Evolutionary conservation across 352 stramenopile genomes (phyloP), one percentile per base, ranked within the genome.

Genomic region (Phytophthora agathidicida): DNA sequence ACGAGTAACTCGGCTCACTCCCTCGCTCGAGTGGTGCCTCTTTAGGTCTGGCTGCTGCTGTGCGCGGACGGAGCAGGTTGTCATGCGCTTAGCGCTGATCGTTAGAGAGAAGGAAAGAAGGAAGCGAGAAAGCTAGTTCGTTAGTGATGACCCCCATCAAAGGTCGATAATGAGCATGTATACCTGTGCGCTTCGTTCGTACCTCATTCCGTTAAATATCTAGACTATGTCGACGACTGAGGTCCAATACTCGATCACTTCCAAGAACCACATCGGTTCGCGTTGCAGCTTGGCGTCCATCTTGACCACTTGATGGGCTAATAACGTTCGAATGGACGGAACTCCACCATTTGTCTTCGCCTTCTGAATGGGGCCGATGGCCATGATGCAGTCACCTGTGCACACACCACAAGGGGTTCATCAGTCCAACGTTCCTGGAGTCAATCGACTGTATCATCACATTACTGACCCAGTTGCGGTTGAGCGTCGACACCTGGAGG

Each of bases 241-340:
- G 3, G 54, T 74, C 81, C 81, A 89, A 55, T 89, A 91, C 56
- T 91, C 81, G 41, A 86, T 71, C 35, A 91, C 81, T 53, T 91
- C 81, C 3, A 89, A 62, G 46, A 83, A 84, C 81, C 81, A 91
- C 42, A 85, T 65, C 2, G 77, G n/a, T 44, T 91, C 81, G 17
- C 81, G 73, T 44, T 88, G 78, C 36, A 68, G 23, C 39, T 89
- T 89, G 37, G 59, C 55, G 36, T 80, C 68, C 8, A 91, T 66
- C 6, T 68, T 71, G 28, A 91, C 71, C 22, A 89, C 52, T 33
- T 91, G 81, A 49, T 91, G 81, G 3, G 81, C 81, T 42, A 87
- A 36, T 23, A 90, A 43, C 7, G 43, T 71, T n/a, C 60, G 57
- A 33, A 51, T 41, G 1, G 52, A 47, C n/a, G n/a, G n/a, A 30